Evolutionary conservation across 139 green algal species (phyloP).

Genomic region (Chlamydomonas schloesseri): DNA sequence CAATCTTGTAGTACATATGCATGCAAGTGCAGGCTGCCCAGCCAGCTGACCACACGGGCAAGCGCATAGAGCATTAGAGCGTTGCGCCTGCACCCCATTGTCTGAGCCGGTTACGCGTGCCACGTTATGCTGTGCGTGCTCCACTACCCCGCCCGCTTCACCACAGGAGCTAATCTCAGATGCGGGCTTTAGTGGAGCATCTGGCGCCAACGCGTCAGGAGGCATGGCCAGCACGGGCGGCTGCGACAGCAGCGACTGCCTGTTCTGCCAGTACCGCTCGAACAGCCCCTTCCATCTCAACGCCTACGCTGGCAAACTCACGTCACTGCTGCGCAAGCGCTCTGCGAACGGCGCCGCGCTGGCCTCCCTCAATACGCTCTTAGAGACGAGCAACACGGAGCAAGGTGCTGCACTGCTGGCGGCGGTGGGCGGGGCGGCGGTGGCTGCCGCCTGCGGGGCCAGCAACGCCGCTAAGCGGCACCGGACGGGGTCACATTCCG

Average conservation of each 20-base stretch:
- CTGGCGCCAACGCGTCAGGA: too few relatives aligned
- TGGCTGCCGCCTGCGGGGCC: not conserved
- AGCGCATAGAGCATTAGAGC: too few relatives aligned
- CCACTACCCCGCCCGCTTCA: too few relatives aligned
- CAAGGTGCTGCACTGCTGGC: not conserved
- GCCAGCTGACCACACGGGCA: too few relatives aligned
- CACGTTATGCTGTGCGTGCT: too few relatives aligned
- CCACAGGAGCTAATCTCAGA: too few relatives aligned
- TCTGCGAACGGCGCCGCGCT: not conserved
- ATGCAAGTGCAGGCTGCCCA: too few relatives aligned
- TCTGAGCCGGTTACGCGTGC: too few relatives aligned
- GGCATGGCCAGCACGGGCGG: not conserved
- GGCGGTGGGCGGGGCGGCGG: not conserved
- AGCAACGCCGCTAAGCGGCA: not conserved
- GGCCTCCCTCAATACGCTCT: not conserved
- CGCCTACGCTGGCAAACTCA: constrained; percentile 36
- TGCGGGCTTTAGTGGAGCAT: too few relatives aligned
- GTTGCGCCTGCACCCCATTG: too few relatives aligned
- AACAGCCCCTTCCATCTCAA: constrained; percentile 35
- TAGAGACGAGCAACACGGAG: not conserved
- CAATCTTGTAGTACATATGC: too few relatives aligned
- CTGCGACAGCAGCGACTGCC: constrained; percentile 56
- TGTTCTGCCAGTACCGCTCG: constrained; percentile 50
- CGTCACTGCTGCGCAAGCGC: constrained; percentile 28
- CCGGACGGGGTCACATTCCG: not conserved